These are phyloP conservation scores for Chaetoscypha palmicola DNA, from an alignment of 2,329 filamentous ascomycete genomes.

Conservation along the genomic window DNA sequence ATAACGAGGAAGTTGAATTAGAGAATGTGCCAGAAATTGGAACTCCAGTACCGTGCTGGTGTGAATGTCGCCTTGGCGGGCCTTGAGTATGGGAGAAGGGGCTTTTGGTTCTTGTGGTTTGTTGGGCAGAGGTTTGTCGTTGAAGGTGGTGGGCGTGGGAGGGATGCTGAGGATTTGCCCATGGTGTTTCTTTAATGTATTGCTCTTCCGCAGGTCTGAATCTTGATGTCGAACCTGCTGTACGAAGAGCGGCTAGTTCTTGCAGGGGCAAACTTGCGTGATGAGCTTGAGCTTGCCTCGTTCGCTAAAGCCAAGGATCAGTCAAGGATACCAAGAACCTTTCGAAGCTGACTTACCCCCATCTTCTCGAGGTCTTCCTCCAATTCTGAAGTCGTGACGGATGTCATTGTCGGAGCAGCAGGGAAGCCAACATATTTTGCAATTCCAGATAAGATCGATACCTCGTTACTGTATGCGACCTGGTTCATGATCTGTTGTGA, in stretches of 20 bases:
- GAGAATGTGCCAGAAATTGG: conserved; percentile 31
- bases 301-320: conserved; percentile 22
- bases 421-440: conserved; percentile 96
- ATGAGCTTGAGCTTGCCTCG: conserved; percentile 22
- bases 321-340: too few relatives aligned
- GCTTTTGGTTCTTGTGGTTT: conserved; percentile 33
- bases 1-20: conserved; percentile 18
- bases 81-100: conserved; percentile 28
- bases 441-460: conserved; percentile 81
- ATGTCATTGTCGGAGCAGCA: conserved; percentile 76
- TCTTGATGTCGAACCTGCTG: conserved; percentile 27
- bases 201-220: conserved; percentile 68
- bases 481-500: conserved; percentile 77
- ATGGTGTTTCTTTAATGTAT: conserved; percentile 82
- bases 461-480: conserved; percentile 88
- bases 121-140: conserved; percentile 35
- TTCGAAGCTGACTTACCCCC: too few relatives aligned
- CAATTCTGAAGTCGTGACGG: conserved; percentile 64
- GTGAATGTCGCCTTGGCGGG: conserved; percentile 33
- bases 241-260: conserved; percentile 29
- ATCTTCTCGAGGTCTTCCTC: conserved; percentile 87
- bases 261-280: conserved; percentile 25
- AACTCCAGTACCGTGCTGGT: conserved; percentile 29
- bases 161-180: conserved; percentile 83
- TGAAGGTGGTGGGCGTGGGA: conserved; percentile 45